Evolutionary conservation across 1,284 basidiomycete species (phyloP), one percentile per base, ranked within the genome.

Genomic region (Trichosporon faecale): DNA sequence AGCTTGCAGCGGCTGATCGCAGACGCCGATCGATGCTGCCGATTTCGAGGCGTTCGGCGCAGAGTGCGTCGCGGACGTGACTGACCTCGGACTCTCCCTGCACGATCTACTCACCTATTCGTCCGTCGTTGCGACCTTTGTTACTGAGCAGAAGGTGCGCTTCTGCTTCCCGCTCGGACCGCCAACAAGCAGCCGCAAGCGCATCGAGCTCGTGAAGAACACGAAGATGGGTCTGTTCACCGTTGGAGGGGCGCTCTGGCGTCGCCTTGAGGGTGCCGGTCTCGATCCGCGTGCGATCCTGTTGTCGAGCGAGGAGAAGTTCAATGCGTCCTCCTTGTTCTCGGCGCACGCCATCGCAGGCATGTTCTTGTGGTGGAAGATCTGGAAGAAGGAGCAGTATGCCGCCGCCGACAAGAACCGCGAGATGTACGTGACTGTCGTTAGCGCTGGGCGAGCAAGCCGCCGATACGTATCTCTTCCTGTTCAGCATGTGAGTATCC

Each of bases 301-400:
- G 16, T 12, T 61, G 16, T 61, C 57, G 18, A 61, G 57, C 57
- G 57, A 61, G 31, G 57, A 61, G 29, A 61, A 61, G 57, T 61
- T 61, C 29, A 31, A 61, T n/a, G 14, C 18, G 29, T 29, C 29
- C 2, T 61, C 57, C n/a, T 16, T 61, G 6, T 61, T 61, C 57
- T 61, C 57, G 16, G 57, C 57, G n/a, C 57, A 61, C 57, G n/a
- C 29, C 29, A 8, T 61, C 27, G 57, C 29, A 7, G 57, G 57
- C 29, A n/a, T 61, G 57, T 61, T 61, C 27, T 29, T 61, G 18
- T 61, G 57, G 57, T 61, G 57, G 57, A 61, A 61, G 31, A 61
- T 61, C 31, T 61, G 57, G 57, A 61, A 31, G 57, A 61, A 61
- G 57, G 57, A 61, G 57, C 57, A 61, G 57, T 61, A 61, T 29